A percentile compares a stretch with the other conserved stretches of the same genome.
phyloP scores from a whole-genome alignment of 441 rosid genomes.

The Pelargonium myrrhifolium region DNA sequence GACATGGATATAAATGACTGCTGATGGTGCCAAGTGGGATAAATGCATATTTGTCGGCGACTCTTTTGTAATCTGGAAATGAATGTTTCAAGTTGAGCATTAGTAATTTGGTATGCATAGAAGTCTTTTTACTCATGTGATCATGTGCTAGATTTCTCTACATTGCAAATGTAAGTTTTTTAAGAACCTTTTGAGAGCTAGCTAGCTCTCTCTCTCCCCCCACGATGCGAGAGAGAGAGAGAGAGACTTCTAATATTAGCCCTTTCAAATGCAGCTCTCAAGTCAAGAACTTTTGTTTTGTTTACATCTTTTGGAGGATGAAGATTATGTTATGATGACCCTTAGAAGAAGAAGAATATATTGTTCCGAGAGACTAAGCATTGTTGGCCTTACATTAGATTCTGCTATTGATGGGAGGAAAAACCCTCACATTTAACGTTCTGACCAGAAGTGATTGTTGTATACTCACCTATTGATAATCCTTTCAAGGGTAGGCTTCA shows the following conservation, averaged over 20 bases:
- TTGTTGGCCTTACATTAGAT: not conserved
- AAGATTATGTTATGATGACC: constrained; percentile 1
- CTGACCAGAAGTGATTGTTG: not conserved
- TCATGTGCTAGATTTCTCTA: not conserved
- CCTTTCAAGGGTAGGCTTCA: constrained; percentile 4
- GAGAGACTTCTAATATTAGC: not conserved
- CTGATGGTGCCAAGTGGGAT: constrained; percentile 3
- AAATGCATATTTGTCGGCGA: no score
- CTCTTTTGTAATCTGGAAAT: no score
- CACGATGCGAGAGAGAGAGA: no score
- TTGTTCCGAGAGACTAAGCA: not conserved
- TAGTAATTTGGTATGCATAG: not conserved
- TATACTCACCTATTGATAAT: not conserved
- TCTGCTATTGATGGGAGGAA: not conserved
- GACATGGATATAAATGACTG: not conserved
- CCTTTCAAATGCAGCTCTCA: not conserved
- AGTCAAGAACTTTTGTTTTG: not conserved
- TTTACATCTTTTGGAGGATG: not conserved
- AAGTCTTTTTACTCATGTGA: not conserved
- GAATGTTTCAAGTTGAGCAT: not conserved
- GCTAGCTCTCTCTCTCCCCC: no score
- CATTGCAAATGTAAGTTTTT: not conserved
- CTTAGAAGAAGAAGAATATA: not conserved
- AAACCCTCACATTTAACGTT: not conserved
- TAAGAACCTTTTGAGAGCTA: not conserved